phyloP scores from a whole-genome alignment of 139 green algal species.

The Deuterostichococcus epilithicus region DNA sequence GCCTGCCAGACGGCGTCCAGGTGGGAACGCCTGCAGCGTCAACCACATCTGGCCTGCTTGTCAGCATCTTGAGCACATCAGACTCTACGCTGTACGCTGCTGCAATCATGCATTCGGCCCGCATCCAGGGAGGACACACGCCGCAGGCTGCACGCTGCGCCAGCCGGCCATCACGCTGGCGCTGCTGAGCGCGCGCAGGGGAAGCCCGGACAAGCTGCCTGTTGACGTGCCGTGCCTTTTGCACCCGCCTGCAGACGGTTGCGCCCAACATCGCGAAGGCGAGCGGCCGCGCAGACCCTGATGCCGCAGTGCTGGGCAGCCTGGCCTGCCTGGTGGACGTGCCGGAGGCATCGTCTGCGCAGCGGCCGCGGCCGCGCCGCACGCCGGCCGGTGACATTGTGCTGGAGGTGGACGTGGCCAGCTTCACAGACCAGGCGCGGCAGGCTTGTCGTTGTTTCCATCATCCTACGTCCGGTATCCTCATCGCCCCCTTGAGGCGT shows the following conservation, averaged over 20 bases:
- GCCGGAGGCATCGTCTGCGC: background rate
- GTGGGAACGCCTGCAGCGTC: conserved; percentile 20
- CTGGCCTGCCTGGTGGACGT: conserved; percentile 40
- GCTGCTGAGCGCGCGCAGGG: too few relatives aligned
- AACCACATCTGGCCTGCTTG: background rate
- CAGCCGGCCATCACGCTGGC: conserved; percentile 14
- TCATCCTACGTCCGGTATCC: background rate
- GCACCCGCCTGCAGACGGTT: background rate
- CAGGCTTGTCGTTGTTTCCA: conserved; percentile 1
- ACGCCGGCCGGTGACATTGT: conserved; percentile 45
- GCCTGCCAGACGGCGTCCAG: conserved; percentile 38
- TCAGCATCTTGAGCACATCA: background rate
- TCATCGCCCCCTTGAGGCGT: background rate
- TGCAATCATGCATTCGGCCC: background rate
- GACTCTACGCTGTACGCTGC: background rate
- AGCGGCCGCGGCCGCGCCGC: background rate
- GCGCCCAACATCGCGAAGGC: conserved; percentile 17
- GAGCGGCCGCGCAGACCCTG: background rate
- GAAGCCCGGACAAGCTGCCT: too few relatives aligned
- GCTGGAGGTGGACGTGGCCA: conserved; percentile 60
- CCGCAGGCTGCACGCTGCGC: conserved; percentile 10
- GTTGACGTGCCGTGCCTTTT: too few relatives aligned
- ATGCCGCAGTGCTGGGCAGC: conserved; percentile 43
- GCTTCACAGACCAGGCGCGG: conserved; percentile 31
- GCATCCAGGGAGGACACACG: background rate